Percentiles rank a stretch among this genome's conserved stretches.
Evolutionary conservation across 208 protist species (phyloP).

Genomic region (Giardia duodenalis): DNA sequence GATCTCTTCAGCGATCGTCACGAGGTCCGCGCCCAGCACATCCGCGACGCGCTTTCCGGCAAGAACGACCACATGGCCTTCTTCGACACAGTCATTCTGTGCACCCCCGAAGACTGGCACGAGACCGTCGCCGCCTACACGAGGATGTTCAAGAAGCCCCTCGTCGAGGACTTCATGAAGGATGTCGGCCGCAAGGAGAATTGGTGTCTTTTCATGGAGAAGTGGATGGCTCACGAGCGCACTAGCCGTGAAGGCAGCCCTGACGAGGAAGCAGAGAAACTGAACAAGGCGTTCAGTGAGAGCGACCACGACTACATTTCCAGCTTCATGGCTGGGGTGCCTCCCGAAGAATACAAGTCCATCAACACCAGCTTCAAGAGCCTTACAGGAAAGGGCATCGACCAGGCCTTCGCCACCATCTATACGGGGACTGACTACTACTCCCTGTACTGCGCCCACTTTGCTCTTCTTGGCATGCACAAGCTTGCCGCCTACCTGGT

Average conservation of each 20-base stretch:
- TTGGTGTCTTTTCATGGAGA: background rate
- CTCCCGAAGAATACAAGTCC: background rate
- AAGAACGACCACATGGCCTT: background rate
- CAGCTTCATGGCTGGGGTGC: background rate
- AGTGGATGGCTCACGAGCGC: background rate
- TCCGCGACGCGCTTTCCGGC: background rate
- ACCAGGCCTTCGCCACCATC: background rate
- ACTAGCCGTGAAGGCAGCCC: background rate
- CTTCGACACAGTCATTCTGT: background rate
- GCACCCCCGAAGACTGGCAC: background rate
- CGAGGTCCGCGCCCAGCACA: background rate
- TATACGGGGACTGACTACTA: background rate
- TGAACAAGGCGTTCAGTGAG: background rate
- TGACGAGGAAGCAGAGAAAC: background rate
- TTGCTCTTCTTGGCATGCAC: background rate
- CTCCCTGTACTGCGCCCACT: background rate
- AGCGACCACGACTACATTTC: background rate
- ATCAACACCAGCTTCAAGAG: background rate
- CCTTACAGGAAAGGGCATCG: background rate
- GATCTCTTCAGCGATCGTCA: background rate
- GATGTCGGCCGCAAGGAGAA: background rate
- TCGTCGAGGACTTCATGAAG: background rate
- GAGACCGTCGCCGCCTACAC: background rate
- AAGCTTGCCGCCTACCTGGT: background rate
- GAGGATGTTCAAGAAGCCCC: background rate